phyloP scores from a whole-genome alignment of 2,329 filamentous ascomycete species.

The Magnaporthiopsis rhizophila region DNA sequence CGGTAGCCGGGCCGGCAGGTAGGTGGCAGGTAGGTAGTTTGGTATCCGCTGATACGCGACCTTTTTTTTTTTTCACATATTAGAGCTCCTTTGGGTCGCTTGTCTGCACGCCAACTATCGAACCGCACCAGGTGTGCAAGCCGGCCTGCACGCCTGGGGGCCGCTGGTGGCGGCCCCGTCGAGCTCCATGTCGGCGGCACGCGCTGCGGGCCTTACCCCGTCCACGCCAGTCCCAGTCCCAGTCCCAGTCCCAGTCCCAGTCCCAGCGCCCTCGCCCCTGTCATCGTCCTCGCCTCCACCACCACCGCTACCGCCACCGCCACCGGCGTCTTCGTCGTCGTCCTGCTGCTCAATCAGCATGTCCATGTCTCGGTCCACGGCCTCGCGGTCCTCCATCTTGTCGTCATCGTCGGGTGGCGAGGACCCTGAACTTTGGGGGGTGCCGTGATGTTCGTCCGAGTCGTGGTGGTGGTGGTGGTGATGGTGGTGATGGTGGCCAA shows the following conservation, averaged over 20 bases:
- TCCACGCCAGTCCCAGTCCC: neutral
- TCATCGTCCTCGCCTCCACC: neutral
- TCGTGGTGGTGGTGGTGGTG: conserved; percentile 9
- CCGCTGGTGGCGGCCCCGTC: neutral
- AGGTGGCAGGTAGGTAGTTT: too few relatives aligned
- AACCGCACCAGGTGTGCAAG: neutral
- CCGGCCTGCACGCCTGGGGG: neutral
- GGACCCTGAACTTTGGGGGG: conserved; percentile 8
- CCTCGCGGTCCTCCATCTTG: conserved; percentile 27
- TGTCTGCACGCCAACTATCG: neutral
- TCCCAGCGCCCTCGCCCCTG: conserved; percentile 2
- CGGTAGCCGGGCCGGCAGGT: too few relatives aligned
- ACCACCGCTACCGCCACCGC: conserved; percentile 2
- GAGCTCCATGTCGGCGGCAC: neutral
- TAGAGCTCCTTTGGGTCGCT: too few relatives aligned
- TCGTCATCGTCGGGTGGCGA: conserved; percentile 15
- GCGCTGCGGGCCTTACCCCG: neutral
- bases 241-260: neutral
- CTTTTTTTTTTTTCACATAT: too few relatives aligned
- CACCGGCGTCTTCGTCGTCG: conserved; percentile 30
- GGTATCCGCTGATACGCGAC: too few relatives aligned
- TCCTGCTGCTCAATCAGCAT: conserved; percentile 42
- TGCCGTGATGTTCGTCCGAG: conserved; percentile 6
- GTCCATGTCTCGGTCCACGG: conserved; percentile 41
- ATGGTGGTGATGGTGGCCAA: conserved; percentile 5